These are phyloP conservation scores for Hypoxylon sp. DNA, from an alignment of 2,329 filamentous ascomycete genomes.

Conservation along the genomic window DNA sequence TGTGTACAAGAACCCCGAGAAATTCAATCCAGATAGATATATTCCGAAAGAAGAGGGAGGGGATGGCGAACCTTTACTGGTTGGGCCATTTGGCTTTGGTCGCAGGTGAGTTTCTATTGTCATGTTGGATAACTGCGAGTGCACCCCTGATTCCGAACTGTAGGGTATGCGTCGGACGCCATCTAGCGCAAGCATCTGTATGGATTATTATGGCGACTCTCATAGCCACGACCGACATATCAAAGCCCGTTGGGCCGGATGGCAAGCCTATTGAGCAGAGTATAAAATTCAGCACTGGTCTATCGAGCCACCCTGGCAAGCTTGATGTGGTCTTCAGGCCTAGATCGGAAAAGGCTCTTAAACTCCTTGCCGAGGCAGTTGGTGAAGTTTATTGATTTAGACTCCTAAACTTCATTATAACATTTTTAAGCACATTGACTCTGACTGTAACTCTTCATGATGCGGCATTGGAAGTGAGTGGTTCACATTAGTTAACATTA, in stretches of 20 bases:
- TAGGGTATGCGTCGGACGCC: slow-evolving; percentile 39
- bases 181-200: slow-evolving; percentile 39
- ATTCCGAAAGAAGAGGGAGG: slow-evolving; percentile 36
- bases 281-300: slow-evolving; percentile 39
- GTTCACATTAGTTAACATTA: no score
- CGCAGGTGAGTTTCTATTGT: slow-evolving; percentile 28
- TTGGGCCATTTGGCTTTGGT: slow-evolving; percentile 39
- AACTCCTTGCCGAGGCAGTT: slow-evolving; percentile 32
- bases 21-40: slow-evolving; percentile 38
- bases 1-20: slow-evolving; percentile 38
- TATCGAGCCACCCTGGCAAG: slow-evolving; percentile 40
- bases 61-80: slow-evolving; percentile 33
- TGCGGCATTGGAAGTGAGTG: not conserved
- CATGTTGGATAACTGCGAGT: not conserved
- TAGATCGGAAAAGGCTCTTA: slow-evolving; percentile 35
- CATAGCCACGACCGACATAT: slow-evolving; percentile 40
- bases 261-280: slow-evolving; percentile 37
- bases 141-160: slow-evolving; percentile 5
- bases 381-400: slow-evolving; percentile 20
- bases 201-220: slow-evolving; percentile 42
- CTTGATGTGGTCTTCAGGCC: slow-evolving; percentile 40
- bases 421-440: not conserved
- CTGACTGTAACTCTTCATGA: not conserved
- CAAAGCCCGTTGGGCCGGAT: slow-evolving; percentile 33
- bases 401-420: not conserved